A percentile compares a stretch with the other conserved stretches of the same genome.
These are phyloP conservation scores for Lipomyces orientalis DNA, from an alignment of 805 yeast species.

Conservation along the genomic window DNA sequence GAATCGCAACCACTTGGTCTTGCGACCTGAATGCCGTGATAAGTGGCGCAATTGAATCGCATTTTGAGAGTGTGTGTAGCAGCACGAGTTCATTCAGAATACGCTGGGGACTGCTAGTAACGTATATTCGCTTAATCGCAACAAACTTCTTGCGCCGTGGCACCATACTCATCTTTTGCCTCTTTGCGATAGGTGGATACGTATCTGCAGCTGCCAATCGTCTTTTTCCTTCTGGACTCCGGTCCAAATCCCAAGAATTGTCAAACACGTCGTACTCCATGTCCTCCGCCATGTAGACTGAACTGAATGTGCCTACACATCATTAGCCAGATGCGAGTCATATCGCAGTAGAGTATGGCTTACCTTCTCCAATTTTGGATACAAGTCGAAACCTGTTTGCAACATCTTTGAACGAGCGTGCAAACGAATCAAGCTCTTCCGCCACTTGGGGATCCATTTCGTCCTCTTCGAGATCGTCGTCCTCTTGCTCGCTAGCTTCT, in stretches of 20 bases:
- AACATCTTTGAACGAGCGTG: slow-evolving; percentile 60
- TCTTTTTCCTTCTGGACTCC: slow-evolving; percentile 46
- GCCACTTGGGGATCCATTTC: slow-evolving; percentile 54
- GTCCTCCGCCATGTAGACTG: slow-evolving; percentile 68
- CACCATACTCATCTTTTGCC: slow-evolving; percentile 2
- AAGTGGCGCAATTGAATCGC: slow-evolving; percentile 81
- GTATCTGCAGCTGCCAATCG: slow-evolving; percentile 13
- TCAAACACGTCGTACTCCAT: slow-evolving; percentile 47
- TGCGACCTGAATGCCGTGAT: slow-evolving; percentile 84
- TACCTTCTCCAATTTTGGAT: slow-evolving; percentile 63
- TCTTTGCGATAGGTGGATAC: background rate
- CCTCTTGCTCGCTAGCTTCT: slow-evolving; percentile 15
- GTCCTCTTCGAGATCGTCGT: slow-evolving; percentile 30
- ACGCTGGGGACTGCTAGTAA: slow-evolving; percentile 91
- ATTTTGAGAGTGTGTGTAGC: slow-evolving; percentile 63
- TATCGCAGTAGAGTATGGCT: background rate
- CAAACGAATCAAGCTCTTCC: slow-evolving; percentile 63
- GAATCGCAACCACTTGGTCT: slow-evolving; percentile 91
- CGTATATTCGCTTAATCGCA: slow-evolving; percentile 91
- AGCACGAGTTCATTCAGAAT: slow-evolving; percentile 86
- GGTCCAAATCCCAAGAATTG: slow-evolving; percentile 43
- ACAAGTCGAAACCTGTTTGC: slow-evolving; percentile 55
- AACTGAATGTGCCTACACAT: slow-evolving; percentile 59
- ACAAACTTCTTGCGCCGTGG: slow-evolving; percentile 54
- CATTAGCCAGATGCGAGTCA: background rate